Percentiles rank a stretch among this genome's conserved stretches.
phyloP scores from a whole-genome alignment of 768 basidiomycete species.

The Leccinum uliginosum region DNA sequence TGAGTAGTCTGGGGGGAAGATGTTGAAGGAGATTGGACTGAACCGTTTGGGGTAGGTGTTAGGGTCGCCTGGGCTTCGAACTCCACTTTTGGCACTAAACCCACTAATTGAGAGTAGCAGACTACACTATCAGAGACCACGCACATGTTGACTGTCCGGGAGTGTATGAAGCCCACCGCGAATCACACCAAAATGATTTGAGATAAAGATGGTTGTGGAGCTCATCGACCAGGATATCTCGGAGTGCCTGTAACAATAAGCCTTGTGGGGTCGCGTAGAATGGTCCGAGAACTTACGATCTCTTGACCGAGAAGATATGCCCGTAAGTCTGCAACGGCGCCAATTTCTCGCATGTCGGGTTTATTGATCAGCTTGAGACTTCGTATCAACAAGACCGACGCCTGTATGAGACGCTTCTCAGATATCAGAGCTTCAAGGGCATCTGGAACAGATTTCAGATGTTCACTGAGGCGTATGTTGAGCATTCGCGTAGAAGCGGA shows the following conservation, averaged over 20 bases:
- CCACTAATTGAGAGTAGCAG: constrained; percentile 7
- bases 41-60: constrained; percentile 19
- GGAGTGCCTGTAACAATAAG: constrained; percentile 58
- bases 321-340: constrained; percentile 87
- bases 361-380: constrained; percentile 90
- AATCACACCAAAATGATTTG: constrained; percentile 94
- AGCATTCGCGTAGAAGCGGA: constrained; percentile 9
- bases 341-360: constrained; percentile 90
- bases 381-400: constrained; percentile 79
- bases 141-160: constrained; percentile 75
- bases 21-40: constrained; percentile 28
- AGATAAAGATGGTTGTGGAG: constrained; percentile 96
- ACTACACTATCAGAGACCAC: constrained; percentile 24
- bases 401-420: constrained; percentile 89
- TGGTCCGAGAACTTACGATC: constrained; percentile 48
- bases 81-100: constrained; percentile 60
- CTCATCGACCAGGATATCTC: constrained; percentile 93
- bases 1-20: constrained; percentile 37
- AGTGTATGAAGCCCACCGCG: constrained; percentile 82
- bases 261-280: background rate
- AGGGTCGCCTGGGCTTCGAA: constrained; percentile 48
- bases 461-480: constrained; percentile 53
- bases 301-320: constrained; percentile 85
- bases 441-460: constrained; percentile 88
- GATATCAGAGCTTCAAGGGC: constrained; percentile 90